Conservation (phyloP, 2,329 filamentous ascomycete species). For the Aurifilum marmelostoma region DNA sequence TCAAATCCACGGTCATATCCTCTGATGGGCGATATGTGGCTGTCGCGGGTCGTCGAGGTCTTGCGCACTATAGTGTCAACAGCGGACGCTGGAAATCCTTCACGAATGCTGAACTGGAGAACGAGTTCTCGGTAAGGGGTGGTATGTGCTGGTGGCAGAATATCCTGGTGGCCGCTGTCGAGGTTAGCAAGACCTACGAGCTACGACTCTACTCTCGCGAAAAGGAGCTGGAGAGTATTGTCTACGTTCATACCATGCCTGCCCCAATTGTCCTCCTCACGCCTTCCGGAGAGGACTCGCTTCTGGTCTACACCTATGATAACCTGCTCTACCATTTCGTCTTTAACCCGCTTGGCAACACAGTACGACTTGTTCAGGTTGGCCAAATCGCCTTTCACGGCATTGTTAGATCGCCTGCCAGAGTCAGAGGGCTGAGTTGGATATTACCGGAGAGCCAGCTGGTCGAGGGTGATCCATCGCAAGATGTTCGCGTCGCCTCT, state of each 20-base stretch:
- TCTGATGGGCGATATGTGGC: conserved; percentile 92
- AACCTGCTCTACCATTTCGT: conserved; percentile 96
- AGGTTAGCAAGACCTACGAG: conserved; percentile 79
- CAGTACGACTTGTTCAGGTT: conserved; percentile 83
- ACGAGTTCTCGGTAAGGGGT: conserved; percentile 88
- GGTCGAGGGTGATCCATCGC: conserved; percentile 87
- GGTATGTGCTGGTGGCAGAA: conserved; percentile 99
- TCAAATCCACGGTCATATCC: conserved; percentile 84
- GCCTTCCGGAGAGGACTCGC: conserved; percentile 87
- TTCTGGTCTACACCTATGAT: conserved; percentile 96
- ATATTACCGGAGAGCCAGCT: conserved; percentile 90
- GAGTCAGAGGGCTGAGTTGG: conserved; percentile 94
- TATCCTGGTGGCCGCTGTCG: conserved; percentile 90
- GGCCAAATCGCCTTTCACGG: conserved; percentile 97
- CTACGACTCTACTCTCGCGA: conserved; percentile 93
- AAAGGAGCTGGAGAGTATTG: conserved; percentile 71
- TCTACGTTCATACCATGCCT: conserved; percentile 77
- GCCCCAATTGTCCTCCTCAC: conserved; percentile 89
- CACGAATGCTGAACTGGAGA: conserved; percentile 76
- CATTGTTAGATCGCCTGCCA: conserved; percentile 89
- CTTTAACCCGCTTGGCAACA: conserved; percentile 71
- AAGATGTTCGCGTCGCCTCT: conserved; percentile 91
- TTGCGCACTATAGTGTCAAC: conserved; percentile 94
- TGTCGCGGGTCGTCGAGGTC: conserved; percentile 87
- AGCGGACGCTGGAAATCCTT: conserved; percentile 98